Evolutionary conservation across 75 land plant genomes (phyloP), one percentile per base, ranked within the genome.

Genomic region (Picea glauca): DNA sequence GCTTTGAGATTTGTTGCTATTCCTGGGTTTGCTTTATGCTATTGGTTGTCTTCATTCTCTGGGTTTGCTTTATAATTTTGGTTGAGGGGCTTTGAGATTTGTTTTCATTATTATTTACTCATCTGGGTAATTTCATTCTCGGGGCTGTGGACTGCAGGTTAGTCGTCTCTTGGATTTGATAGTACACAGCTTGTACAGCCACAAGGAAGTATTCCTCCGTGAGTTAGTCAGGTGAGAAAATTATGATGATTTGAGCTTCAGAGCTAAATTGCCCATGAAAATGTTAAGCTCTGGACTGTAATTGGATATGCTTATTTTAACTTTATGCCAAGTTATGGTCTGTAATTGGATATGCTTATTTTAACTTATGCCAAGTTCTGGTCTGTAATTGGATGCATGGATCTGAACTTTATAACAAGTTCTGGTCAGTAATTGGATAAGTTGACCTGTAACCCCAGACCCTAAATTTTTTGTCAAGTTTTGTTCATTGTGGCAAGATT

Each of bases 141-240:
- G 32, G n/a, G 12, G 12, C 12, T 50, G 56, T 50, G 56, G 56
- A 9, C 58, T 75, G 13, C 95, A 96, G 99, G 99, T 96, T 58
- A 96, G 94, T 76, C 94, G 99, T 9, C 91, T 96, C 58, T 86
- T 96, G 91, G 95, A 96, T 79, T 90, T 96, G 33, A 96, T 96
- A 68, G 99, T 96, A 9, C 82, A 96, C 80, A 96, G 99, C 79
- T 79, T 96, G 26, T 96, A 96, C 86, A 96, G 99, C 78, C 92
- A 96, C 86, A 96, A 96, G 81, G 99, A 96, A 81, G 99, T 96
- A 1, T 96, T 96, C 63, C 95, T 96, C 17, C 83, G 99, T 26
- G 99, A 96, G 80, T 88, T 96, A 74, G 83, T 96, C 83, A 96
- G 99, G 99, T 62, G 23, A 20, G 63, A 20, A 62, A 18, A 20